These are phyloP conservation scores for Avena eriantha DNA, from an alignment of 176 grass and related monocot genomes.

Conservation along the genomic window DNA sequence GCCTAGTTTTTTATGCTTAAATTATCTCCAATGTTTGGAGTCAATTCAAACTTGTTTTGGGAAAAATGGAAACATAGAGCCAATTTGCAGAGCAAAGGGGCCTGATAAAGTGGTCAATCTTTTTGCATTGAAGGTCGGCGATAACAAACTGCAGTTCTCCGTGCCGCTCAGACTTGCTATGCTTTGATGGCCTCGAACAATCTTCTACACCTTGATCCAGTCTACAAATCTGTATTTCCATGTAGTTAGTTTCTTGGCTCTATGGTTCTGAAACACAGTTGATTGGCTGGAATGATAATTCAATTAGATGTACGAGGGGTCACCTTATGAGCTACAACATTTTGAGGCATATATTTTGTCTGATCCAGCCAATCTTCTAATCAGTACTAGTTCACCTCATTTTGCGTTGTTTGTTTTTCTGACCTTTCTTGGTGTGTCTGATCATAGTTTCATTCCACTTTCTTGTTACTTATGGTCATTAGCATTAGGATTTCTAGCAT, in stretches of 20 bases:
- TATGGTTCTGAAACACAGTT: not conserved
- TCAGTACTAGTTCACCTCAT: not conserved
- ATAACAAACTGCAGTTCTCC: not conserved
- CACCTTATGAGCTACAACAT: too few relatives aligned
- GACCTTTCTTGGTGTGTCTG: not conserved
- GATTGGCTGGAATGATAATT: too few relatives aligned
- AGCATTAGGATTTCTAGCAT: too few relatives aligned
- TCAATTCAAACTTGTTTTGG: too few relatives aligned
- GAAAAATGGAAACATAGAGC: too few relatives aligned
- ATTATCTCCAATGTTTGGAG: too few relatives aligned
- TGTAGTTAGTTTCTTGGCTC: not conserved
- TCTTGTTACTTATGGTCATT: too few relatives aligned
- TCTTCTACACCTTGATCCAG: not conserved
- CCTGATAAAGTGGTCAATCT: not conserved
- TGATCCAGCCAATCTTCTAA: constrained; percentile 24
- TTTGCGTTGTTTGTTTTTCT: not conserved
- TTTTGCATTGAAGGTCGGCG: constrained; percentile 20
- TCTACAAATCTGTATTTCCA: not conserved
- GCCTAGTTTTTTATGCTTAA: too few relatives aligned
- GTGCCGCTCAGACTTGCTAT: not conserved
- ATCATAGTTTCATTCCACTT: not conserved
- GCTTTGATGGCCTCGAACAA: not conserved
- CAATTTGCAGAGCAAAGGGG: constrained; percentile 20
- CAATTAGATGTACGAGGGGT: too few relatives aligned
- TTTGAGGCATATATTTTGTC: not conserved